phyloP scores from a whole-genome alignment of 306 rosid species.

The Benincasa hispida region DNA sequence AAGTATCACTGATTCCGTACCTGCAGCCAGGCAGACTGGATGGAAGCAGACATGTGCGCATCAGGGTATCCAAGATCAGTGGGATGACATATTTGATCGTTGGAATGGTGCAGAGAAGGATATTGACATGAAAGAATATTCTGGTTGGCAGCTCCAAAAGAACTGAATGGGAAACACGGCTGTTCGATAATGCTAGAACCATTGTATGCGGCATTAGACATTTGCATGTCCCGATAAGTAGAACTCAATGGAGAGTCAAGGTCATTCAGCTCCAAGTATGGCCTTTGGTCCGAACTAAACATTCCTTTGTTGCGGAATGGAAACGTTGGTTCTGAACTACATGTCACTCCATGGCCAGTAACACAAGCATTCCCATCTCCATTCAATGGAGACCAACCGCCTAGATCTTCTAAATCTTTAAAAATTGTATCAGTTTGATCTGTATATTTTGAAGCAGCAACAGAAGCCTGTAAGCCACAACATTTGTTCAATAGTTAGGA shows the following conservation, averaged over 20 bases:
- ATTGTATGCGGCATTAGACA: not conserved
- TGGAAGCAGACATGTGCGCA: not conserved
- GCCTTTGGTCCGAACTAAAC: conserved; percentile 5
- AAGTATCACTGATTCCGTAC: not conserved
- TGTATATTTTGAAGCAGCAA: not conserved
- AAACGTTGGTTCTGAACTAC: conserved; percentile 9
- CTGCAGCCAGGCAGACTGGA: not conserved
- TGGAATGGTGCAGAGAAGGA: not conserved
- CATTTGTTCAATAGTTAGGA: not conserved
- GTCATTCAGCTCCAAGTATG: conserved; percentile 48
- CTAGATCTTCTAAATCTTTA: not conserved
- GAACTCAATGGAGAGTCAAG: conserved; percentile 22
- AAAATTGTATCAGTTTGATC: not conserved
- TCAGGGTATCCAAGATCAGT: not conserved
- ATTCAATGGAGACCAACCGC: conserved; percentile 4
- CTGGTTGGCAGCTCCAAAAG: not conserved
- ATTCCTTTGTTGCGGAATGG: not conserved
- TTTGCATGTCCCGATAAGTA: not conserved
- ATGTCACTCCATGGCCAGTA: conserved; percentile 5
- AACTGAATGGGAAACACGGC: not conserved
- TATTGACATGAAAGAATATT: not conserved
- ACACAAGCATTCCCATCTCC: conserved; percentile 18
- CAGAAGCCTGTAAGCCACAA: not conserved
- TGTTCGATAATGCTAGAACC: not conserved
- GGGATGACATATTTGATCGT: not conserved